phyloP scores from a whole-genome alignment of 345 rosid genomes.

The Cardamine resedifolia region DNA sequence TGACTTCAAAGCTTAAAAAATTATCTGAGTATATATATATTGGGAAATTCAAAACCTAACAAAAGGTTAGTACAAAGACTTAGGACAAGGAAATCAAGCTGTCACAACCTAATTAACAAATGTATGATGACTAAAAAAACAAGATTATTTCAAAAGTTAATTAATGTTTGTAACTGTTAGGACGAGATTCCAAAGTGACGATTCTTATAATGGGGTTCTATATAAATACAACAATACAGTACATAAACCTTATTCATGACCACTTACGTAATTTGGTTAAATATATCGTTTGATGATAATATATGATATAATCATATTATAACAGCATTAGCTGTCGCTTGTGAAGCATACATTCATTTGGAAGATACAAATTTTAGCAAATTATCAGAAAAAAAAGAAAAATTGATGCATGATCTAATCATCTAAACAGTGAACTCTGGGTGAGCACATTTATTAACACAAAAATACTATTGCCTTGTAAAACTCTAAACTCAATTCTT shows the following conservation, averaged over 20 bases:
- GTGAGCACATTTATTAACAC: background rate
- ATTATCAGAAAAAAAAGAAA: background rate
- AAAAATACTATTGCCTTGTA: background rate
- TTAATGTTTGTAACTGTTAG: constrained; percentile 32
- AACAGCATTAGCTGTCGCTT: background rate
- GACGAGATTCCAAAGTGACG: constrained; percentile 30
- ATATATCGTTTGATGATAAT: background rate
- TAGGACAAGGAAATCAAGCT: constrained; percentile 34
- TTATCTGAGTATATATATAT: background rate
- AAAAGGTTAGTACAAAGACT: constrained; percentile 36
- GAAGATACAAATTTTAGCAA: background rate
- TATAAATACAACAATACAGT: background rate
- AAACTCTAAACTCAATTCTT: background rate
- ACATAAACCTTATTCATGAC: background rate
- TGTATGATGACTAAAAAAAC: background rate
- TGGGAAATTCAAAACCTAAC: constrained; percentile 40
- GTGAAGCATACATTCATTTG: background rate
- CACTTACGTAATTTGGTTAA: background rate
- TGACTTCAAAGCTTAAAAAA: constrained; percentile 21
- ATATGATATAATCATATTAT: background rate
- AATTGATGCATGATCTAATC: background rate
- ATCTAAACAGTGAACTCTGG: background rate
- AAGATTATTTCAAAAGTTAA: constrained; percentile 31
- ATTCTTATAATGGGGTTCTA: constrained; percentile 8
- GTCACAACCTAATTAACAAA: constrained; percentile 33